Percentiles rank a stretch among this genome's conserved stretches.
Conservation (phyloP, 805 yeast genomes). For the Kregervanrija pseudodelftensis region DNA sequence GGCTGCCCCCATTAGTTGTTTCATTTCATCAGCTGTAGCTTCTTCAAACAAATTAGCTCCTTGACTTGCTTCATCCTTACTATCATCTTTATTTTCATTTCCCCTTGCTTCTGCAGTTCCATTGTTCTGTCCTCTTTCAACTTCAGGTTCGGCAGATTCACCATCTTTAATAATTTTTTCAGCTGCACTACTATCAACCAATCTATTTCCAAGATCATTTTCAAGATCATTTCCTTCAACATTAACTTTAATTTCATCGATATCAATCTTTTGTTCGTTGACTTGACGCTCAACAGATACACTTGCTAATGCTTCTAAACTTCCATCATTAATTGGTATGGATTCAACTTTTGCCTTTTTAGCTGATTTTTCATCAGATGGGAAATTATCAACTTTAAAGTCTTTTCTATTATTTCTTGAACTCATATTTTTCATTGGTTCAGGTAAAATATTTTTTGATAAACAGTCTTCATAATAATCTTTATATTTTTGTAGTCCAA, state of each 20-base stretch:
- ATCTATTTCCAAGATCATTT: too few species aligned
- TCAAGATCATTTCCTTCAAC: too few species aligned
- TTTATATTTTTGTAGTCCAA: constrained; percentile 53
- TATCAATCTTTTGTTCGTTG: neutral
- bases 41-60: constrained; percentile 26
- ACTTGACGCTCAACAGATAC: neutral
- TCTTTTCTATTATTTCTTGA: constrained; percentile 33
- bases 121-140: constrained; percentile 1
- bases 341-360: constrained; percentile 11
- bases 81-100: constrained; percentile 1
- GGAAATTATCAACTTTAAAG: constrained; percentile 8
- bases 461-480: constrained; percentile 41
- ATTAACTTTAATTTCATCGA: too few species aligned
- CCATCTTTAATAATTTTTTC: constrained; percentile 1
- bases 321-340: neutral
- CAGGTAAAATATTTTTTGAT: constrained; percentile 35
- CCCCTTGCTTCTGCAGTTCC: neutral
- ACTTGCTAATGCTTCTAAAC: neutral
- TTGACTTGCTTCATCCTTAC: neutral
- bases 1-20: constrained; percentile 8
- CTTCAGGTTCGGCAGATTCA: constrained; percentile 1
- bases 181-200: neutral
- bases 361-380: constrained; percentile 12
- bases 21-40: constrained; percentile 26
- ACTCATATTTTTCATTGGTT: constrained; percentile 52